Evolutionary conservation across 2,329 filamentous ascomycete genomes (phyloP).

Genomic region (Hypocrella siamensis): DNA sequence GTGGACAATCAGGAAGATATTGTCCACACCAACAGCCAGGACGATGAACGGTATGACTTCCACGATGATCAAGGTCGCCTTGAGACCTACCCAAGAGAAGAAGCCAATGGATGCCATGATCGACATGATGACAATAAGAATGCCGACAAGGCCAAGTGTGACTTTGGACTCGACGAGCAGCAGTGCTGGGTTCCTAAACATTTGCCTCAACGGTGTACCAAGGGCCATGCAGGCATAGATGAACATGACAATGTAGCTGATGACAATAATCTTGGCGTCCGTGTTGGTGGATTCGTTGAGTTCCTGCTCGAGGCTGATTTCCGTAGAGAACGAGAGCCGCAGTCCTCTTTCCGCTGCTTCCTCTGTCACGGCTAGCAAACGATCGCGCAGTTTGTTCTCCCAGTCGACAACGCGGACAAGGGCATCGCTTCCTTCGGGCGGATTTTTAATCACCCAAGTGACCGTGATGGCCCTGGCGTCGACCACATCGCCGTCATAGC

Average conservation of each 20-base stretch:
- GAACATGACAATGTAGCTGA: constrained; percentile 99
- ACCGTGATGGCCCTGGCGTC: constrained; percentile 70
- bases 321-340: constrained; percentile 83
- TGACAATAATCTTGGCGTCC: constrained; percentile 87
- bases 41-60: constrained; percentile 98
- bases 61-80: constrained; percentile 92
- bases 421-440: constrained; percentile 54
- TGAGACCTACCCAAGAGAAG: constrained; percentile 82
- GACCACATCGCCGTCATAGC: constrained; percentile 52
- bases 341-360: constrained; percentile 69
- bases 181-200: constrained; percentile 69
- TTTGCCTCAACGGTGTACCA: constrained; percentile 66
- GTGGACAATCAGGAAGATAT: constrained; percentile 96
- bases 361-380: constrained; percentile 60
- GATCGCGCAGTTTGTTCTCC: constrained; percentile 63
- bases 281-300: constrained; percentile 97
- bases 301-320: constrained; percentile 88
- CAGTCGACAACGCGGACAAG: constrained; percentile 72
- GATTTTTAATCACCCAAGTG: constrained; percentile 91
- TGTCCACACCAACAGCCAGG: constrained; percentile 91
- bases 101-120: constrained; percentile 89
- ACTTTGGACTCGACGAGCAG: constrained; percentile 94
- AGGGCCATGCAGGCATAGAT: constrained; percentile 87
- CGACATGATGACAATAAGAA: constrained; percentile 92
- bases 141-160: constrained; percentile 83